Conservation (phyloP, 2,329 filamentous ascomycete species). For the Tolypocladium inflatum region DNA sequence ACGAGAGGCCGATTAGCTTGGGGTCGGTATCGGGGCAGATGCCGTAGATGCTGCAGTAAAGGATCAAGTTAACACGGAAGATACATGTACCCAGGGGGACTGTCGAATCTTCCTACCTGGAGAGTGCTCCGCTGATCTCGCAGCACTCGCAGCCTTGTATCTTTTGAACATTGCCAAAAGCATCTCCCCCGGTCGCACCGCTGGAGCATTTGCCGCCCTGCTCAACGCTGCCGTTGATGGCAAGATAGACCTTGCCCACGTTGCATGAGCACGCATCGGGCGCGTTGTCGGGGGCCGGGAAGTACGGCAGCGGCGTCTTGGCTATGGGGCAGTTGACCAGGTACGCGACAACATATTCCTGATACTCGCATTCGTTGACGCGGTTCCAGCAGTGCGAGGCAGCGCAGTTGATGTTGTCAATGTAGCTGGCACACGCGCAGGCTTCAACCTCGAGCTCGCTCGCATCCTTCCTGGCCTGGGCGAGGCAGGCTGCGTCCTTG, state of each 20-base stretch:
- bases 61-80: not conserved
- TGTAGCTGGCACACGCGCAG: not conserved
- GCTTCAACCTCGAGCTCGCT: not conserved
- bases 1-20: not conserved
- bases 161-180: not conserved
- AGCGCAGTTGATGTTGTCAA: not conserved
- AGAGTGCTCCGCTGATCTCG: not conserved
- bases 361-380: not conserved
- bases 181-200: not conserved
- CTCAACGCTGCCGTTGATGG: not conserved
- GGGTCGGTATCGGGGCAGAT: not conserved
- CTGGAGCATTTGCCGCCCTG: not conserved
- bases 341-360: not conserved
- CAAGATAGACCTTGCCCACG: not conserved
- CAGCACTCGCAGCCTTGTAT: not conserved
- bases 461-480: not conserved
- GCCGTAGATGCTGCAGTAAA: not conserved
- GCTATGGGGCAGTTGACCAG: not conserved
- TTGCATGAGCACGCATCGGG: not conserved
- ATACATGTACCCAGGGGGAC: not conserved
- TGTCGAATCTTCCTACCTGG: not conserved
- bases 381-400: not conserved
- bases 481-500: not conserved
- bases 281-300: not conserved
- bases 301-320: not conserved